phyloP scores from a whole-genome alignment of 768 basidiomycete species.

The Coprinellus micaceus region DNA sequence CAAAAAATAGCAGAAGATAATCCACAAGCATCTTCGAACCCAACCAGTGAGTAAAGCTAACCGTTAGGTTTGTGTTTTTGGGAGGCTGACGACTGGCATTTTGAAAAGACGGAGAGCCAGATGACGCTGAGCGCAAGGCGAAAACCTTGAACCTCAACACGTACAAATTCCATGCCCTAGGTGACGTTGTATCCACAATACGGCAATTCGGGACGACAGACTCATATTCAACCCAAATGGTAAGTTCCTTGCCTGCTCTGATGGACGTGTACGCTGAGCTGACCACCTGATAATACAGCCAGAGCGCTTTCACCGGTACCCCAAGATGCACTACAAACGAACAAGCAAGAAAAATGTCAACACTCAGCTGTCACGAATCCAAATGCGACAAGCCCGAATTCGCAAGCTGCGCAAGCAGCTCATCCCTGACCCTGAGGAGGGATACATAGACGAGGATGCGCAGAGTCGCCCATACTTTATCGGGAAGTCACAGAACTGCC shows the following conservation, averaged over 20 bases:
- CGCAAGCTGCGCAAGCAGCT: not conserved
- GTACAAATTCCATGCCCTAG: slow-evolving; percentile 37
- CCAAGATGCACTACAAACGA: not conserved
- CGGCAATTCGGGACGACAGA: slow-evolving; percentile 33
- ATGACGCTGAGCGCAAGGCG: slow-evolving; percentile 11
- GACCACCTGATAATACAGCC: not conserved
- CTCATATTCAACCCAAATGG: slow-evolving; percentile 38
- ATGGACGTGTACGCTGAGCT: not conserved
- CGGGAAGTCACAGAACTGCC: not conserved
- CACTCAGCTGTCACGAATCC: not conserved
- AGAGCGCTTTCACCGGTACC: not conserved
- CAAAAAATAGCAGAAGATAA: not conserved
- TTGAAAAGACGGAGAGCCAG: no score
- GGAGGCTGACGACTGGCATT: no score
- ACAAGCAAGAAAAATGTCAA: slow-evolving; percentile 1
- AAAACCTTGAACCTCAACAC: slow-evolving; percentile 28
- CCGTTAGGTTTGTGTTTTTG: no score
- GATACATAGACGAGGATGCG: not conserved
- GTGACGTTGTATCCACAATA: slow-evolving; percentile 31
- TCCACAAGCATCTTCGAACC: no score
- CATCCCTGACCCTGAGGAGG: not conserved
- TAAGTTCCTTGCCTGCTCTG: slow-evolving; percentile 15
- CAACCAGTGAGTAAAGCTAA: no score
- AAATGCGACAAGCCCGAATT: not conserved
- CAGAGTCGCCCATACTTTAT: not conserved